A percentile compares a stretch with the other conserved stretches of the same genome.
phyloP scores from a whole-genome alignment of 768 basidiomycete genomes.

The Termitomyces sp. region DNA sequence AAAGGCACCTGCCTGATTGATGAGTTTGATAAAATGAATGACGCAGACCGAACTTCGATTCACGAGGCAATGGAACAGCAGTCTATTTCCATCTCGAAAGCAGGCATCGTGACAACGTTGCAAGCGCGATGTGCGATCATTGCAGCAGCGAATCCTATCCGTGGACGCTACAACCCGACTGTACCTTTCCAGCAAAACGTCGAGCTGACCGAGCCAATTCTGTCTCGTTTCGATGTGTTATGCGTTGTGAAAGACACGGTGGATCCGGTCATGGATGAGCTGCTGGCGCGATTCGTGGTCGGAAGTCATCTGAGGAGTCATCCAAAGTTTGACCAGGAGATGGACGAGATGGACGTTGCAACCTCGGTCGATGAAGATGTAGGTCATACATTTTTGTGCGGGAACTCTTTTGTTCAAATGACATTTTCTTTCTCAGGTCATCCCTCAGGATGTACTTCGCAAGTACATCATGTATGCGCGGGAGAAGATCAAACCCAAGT shows the following conservation, averaged over 20 bases:
- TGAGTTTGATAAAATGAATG: conserved; percentile 99
- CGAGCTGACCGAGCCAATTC: conserved; percentile 94
- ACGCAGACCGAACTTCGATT: conserved; percentile 94
- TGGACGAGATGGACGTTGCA: conserved; percentile 91
- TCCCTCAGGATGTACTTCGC: conserved; percentile 91
- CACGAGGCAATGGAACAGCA: conserved; percentile 99
- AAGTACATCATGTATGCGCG: conserved; percentile 99
- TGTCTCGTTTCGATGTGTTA: conserved; percentile 96
- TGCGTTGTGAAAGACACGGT: conserved; percentile 98
- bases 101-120: conserved; percentile 96
- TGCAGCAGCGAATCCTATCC: conserved; percentile 95
- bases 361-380: conserved; percentile 90
- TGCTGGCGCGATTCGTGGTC: conserved; percentile 96
- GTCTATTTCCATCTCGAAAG: conserved; percentile 97
- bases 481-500: conserved; percentile 87
- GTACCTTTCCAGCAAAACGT: conserved; percentile 99
- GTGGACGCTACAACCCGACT: conserved; percentile 96
- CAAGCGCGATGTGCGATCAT: conserved; percentile 98
- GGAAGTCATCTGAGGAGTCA: conserved; percentile 94
- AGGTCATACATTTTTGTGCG: conserved; percentile 6
- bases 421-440: conserved; percentile 51
- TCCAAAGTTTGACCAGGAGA: conserved; percentile 81
- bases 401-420: not conserved
- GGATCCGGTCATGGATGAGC: conserved; percentile 94
- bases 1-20: conserved; percentile 98